A percentile compares a stretch with the other conserved stretches of the same genome.
These are phyloP conservation scores for Lasiodiplodia sp. DNA, from an alignment of 2,329 filamentous ascomycete genomes.

Conservation along the genomic window DNA sequence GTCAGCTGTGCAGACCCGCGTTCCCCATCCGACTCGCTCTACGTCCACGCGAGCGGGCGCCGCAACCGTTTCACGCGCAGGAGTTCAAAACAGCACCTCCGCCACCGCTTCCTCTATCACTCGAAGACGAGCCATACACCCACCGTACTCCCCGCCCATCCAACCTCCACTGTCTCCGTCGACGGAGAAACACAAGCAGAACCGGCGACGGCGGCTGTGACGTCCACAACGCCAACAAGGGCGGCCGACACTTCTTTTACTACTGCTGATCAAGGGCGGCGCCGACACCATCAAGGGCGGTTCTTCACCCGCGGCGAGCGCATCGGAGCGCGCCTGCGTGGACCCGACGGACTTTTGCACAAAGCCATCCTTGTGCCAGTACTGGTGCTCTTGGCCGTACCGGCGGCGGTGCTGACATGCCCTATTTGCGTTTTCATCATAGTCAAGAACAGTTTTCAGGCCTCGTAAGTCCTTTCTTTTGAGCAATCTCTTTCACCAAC, in stretches of 20 bases:
- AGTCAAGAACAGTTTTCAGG: not conserved
- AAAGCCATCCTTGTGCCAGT: not conserved
- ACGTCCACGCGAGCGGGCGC: not conserved
- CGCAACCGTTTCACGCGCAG: not conserved
- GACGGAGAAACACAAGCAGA: not conserved
- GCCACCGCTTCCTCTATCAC: not conserved
- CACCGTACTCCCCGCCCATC: too few relatives aligned
- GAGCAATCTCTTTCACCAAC: not conserved
- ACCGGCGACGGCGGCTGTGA: not conserved
- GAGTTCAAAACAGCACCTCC: not conserved
- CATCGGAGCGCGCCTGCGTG: not conserved
- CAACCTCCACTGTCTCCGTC: not conserved
- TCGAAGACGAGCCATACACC: not conserved
- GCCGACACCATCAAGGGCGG: not conserved
- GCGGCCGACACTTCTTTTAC: not conserved
- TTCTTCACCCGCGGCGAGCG: not conserved
- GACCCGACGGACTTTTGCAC: not conserved
- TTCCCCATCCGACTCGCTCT: not conserved
- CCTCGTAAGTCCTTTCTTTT: not conserved
- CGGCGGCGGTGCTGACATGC: not conserved
- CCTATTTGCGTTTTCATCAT: not conserved
- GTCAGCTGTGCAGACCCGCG: not conserved
- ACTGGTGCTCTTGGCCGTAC: not conserved
- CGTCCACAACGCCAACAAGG: not conserved
- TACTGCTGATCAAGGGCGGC: not conserved